Evolutionary conservation across 179 eudicot genomes (phyloP).

Genomic region (Amaranthus tricolor): DNA sequence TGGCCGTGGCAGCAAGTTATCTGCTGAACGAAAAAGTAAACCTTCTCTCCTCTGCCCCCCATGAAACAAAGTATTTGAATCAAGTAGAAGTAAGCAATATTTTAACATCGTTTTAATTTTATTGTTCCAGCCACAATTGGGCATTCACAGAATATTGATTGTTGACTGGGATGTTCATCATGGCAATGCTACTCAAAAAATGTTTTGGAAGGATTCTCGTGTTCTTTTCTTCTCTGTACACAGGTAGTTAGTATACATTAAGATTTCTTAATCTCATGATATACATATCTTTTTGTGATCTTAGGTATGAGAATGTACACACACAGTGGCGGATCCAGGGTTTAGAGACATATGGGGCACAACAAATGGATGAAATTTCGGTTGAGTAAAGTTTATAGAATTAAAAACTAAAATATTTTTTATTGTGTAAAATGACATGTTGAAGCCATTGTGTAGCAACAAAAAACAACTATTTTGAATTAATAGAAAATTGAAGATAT

Average conservation of each 20-base stretch:
- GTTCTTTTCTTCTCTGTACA: constrained; percentile 97
- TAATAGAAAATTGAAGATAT: neutral
- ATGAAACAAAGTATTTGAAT: neutral
- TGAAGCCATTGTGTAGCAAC: neutral
- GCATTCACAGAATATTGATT: constrained; percentile 69
- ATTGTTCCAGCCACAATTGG: constrained; percentile 59
- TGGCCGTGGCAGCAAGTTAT: constrained; percentile 83
- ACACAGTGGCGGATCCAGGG: neutral
- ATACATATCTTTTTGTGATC: too few species aligned
- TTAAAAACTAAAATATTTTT: too few species aligned
- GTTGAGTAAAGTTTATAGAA: too few species aligned
- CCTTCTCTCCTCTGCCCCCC: neutral
- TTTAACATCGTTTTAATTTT: constrained; percentile 12
- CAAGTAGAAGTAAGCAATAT: neutral
- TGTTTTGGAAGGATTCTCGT: constrained; percentile 90
- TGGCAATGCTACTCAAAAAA: constrained; percentile 96
- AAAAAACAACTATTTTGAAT: neutral
- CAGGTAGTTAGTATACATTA: constrained; percentile 42
- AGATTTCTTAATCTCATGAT: neutral
- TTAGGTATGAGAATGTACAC: neutral
- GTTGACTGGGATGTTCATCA: constrained; percentile 99
- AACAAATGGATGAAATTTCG: too few species aligned
- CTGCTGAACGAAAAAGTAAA: constrained; percentile 79
- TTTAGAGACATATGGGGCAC: too few species aligned
- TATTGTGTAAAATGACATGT: too few species aligned